phyloP scores from a whole-genome alignment of 495 filamentous ascomycete genomes.

The Neurospora sp. region DNA sequence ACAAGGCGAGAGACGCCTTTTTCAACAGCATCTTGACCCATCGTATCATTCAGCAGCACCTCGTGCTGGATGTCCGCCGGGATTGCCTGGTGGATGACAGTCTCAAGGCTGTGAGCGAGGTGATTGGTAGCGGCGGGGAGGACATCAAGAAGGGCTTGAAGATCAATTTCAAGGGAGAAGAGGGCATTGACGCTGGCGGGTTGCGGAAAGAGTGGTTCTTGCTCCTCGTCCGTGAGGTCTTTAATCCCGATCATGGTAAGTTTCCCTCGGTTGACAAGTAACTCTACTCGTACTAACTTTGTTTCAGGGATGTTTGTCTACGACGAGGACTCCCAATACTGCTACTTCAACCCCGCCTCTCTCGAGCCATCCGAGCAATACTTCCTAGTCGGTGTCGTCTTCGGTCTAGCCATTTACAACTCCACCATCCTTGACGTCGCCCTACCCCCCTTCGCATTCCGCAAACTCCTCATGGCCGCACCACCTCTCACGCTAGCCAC shows the following conservation, averaged over 20 bases:
- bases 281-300: not conserved
- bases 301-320: constrained; percentile 72
- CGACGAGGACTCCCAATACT: constrained; percentile 88
- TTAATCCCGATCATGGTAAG: constrained; percentile 84
- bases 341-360: constrained; percentile 89
- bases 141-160: constrained; percentile 90
- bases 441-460: constrained; percentile 85
- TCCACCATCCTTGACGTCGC: constrained; percentile 90
- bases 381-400: constrained; percentile 78
- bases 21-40: constrained; percentile 76
- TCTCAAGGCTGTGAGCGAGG: constrained; percentile 75
- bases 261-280: not conserved
- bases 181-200: constrained; percentile 86
- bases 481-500: constrained; percentile 44
- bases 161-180: constrained; percentile 81
- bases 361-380: constrained; percentile 93
- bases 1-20: constrained; percentile 82
- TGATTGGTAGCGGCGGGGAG: constrained; percentile 69
- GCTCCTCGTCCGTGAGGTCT: constrained; percentile 80
- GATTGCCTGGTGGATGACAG: constrained; percentile 92
- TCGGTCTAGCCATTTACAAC: constrained; percentile 93
- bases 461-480: constrained; percentile 70
- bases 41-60: constrained; percentile 66
- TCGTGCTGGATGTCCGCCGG: constrained; percentile 67
- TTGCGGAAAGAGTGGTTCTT: constrained; percentile 95